Base-by-base conservation (phyloP, 2,329 filamentous ascomycete genomes). In the Aspergillus eucalypticola region DNA sequence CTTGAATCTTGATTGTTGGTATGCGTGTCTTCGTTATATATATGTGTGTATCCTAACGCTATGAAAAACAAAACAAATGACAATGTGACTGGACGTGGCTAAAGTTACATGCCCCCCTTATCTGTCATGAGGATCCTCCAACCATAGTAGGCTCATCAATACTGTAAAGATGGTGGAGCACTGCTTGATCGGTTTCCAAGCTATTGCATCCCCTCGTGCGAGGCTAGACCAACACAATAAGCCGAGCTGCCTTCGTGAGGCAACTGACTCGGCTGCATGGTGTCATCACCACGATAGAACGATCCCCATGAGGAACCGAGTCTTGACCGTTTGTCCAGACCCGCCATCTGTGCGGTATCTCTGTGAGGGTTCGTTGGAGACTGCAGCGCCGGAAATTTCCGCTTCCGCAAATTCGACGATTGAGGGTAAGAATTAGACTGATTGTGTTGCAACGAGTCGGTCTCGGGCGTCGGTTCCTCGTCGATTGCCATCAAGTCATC, bases 291-390 rank as follows among this genome's bases (percentile, higher is more conserved):
- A n/a, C 5, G n/a, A 27, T 29, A 29, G 27, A 50, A 50, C 15
- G 46, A 11, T n/a, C 46, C 46, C 23, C n/a, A 32, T 10, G 46
- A n/a, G 15, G 46, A 29, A 32, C 32, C 46, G 25, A 32, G 11
- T 27, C 25, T 51, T 10, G 56, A 61, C 48, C 57, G 61, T 42
- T 62, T 63, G 19, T 64, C 62, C 39, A 58, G 29, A 27, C 32
- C 50, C n/a, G 41, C n/a, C 17, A 38, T 46, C 2, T 21, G 32
- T 11, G 29, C 29, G 27, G 17, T 1, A 23, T 23, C 10, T 23
- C 54, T 29, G 29, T 48, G 39, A 11, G 56, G 29, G 29, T 41
- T 39, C 8, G 50, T 19, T 21, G 44, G 38, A 7, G 54, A 44
- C 25, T 56, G 53, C 42, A 23, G 48, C 13, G 29, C 39, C 8